Base-by-base conservation (phyloP, 2,329 filamentous ascomycete genomes). In the Aspergillus jensenii region DNA sequence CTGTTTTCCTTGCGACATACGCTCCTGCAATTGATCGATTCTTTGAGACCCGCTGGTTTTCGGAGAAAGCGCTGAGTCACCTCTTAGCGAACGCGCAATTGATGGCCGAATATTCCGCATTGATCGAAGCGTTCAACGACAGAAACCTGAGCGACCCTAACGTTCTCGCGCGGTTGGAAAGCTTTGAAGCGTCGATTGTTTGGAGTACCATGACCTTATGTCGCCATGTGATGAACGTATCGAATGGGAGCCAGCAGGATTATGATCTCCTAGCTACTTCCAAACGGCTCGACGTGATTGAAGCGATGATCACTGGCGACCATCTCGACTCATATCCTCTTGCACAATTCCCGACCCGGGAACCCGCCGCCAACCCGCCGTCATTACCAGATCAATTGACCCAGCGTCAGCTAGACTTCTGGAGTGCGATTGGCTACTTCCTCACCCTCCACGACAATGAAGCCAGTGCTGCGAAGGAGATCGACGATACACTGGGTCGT, bases 21-120 rank as follows among this genome's bases (percentile, higher is more conserved):
- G 89, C 87, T 4, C 84, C 83, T 1, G 89, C 87, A 7, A 83
- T 95, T 47, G 87, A 90, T 73, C 83, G 84, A 50, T 88, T 95
- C 61, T 84, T 96, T 61, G 93, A 97, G 73, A 90, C 91, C 6
- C 83, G 82, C 27, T 98, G 93, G 93, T 97, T 91, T 76, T 84
- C 79, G 25, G 77, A 76, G 39, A 80, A 80, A 63, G 84, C 81
- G 54, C 77, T 82, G 55, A 72, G 71, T n/a, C 75, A 80, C 52
- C 74, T 89, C 2, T 74, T 85, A 58, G 75, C 74, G 37, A 82
- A 89, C 68, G 76, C 80, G 27, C 76, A 78, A 27, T 77, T 91
- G n/a, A 79, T 89, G 65, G 84, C 87, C 52, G 83, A 88, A 60
- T 85, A 93, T 69, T 82, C 83, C 6, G 82, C 84, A 15, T 87